Evolutionary conservation across 2,329 filamentous ascomycete genomes (phyloP).

Genomic region (Dryadomyces quercus-mongolicae): DNA sequence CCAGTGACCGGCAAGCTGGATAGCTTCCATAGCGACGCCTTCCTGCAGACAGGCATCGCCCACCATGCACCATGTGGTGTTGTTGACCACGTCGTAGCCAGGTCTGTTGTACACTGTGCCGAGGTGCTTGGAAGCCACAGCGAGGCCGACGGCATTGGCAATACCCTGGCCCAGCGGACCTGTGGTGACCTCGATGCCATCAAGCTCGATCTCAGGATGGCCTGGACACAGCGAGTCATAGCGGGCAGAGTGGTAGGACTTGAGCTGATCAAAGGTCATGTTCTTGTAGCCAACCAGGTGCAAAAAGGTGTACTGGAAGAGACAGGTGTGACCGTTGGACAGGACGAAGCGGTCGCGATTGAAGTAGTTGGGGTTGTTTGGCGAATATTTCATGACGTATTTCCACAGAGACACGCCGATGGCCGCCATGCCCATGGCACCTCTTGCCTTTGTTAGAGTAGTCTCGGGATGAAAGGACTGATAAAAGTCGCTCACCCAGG

Average conservation of each 20-base stretch:
- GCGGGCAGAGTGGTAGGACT: slow-evolving; percentile 30
- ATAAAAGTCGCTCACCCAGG: slow-evolving; percentile 38
- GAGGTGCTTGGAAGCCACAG: slow-evolving; percentile 44
- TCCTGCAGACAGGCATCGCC: slow-evolving; percentile 48
- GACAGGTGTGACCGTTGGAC: slow-evolving; percentile 46
- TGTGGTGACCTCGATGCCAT: slow-evolving; percentile 46
- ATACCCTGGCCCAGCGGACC: slow-evolving; percentile 47
- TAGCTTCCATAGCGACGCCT: slow-evolving; percentile 43
- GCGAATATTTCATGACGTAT: slow-evolving; percentile 49
- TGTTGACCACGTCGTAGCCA: slow-evolving; percentile 33
- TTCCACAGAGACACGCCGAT: slow-evolving; percentile 50
- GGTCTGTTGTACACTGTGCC: slow-evolving; percentile 40
- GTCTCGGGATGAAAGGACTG: neutral
- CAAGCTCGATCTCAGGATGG: slow-evolving; percentile 45
- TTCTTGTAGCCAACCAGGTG: slow-evolving; percentile 39
- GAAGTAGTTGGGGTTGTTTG: slow-evolving; percentile 42
- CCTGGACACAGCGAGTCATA: slow-evolving; percentile 36
- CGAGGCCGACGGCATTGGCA: slow-evolving; percentile 47
- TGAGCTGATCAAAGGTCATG: slow-evolving; percentile 45
- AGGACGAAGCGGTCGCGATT: slow-evolving; percentile 52
- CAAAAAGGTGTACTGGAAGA: slow-evolving; percentile 41
- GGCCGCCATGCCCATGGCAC: slow-evolving; percentile 47
- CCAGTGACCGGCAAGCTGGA: slow-evolving; percentile 43
- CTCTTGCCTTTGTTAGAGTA: slow-evolving; percentile 9
- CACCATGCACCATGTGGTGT: slow-evolving; percentile 43